Conservation (phyloP, 305 asterid species). For the Striga hermonthica region DNA sequence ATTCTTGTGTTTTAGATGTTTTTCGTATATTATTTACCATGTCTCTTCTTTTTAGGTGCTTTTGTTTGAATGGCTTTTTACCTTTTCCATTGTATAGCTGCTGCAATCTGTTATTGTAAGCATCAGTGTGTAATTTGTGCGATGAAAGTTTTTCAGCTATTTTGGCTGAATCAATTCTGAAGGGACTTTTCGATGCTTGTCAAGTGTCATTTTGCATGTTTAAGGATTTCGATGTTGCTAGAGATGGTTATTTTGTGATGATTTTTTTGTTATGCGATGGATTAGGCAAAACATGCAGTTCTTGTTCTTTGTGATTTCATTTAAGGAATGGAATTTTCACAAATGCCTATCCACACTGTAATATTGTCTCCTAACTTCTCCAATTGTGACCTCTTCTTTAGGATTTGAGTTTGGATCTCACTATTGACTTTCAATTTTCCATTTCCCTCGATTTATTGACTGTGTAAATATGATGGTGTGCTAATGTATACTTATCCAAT, state of each 20-base stretch:
- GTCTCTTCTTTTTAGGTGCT: not conserved
- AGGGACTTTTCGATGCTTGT: not conserved
- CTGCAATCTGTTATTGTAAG: not conserved
- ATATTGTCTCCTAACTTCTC: too few relatives aligned
- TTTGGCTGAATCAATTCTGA: constrained; percentile 1
- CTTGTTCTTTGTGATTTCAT: not conserved
- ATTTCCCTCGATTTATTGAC: constrained; percentile 6
- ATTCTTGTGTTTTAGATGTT: not conserved
- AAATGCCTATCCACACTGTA: too few relatives aligned
- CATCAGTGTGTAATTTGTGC: not conserved
- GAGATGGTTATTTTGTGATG: not conserved
- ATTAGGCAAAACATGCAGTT: not conserved
- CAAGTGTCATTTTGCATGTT: not conserved
- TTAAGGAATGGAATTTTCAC: not conserved
- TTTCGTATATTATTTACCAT: not conserved
- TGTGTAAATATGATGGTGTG: not conserved
- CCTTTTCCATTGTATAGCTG: not conserved
- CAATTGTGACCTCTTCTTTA: too few relatives aligned
- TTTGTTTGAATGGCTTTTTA: not conserved
- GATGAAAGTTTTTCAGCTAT: not conserved
- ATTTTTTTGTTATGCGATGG: not conserved
- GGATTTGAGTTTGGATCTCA: not conserved
- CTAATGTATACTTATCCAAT: not conserved
- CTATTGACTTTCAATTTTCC: not conserved
- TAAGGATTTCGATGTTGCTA: not conserved